Conservation (phyloP, 2,329 filamentous ascomycete species). For the Penicillium sp. region DNA sequence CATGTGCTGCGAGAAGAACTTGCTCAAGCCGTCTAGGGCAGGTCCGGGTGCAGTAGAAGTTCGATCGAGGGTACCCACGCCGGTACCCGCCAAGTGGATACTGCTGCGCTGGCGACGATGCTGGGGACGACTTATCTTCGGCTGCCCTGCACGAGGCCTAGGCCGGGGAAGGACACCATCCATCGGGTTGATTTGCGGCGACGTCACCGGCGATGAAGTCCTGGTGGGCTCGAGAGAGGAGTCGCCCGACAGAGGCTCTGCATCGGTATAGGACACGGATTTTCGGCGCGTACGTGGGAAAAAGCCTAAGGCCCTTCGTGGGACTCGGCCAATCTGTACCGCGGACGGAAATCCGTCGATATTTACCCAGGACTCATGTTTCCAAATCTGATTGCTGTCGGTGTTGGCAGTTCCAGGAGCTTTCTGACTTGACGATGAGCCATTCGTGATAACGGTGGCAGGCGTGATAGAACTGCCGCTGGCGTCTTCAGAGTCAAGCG, state of each 20-base stretch:
- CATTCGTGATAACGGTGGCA: conserved; percentile 5
- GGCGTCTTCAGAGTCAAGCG: conserved; percentile 32
- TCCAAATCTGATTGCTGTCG: conserved; percentile 71
- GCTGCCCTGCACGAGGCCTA: conserved; percentile 32
- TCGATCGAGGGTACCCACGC: conserved; percentile 79
- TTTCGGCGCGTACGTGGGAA: conserved; percentile 91
- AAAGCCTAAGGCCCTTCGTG: conserved; percentile 79
- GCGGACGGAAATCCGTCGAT: conserved; percentile 71
- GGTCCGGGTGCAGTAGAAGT: conserved; percentile 61
- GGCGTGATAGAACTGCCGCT: conserved; percentile 40
- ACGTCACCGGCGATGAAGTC: conserved; percentile 29
- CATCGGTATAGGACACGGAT: conserved; percentile 65
- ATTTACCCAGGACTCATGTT: conserved; percentile 85
- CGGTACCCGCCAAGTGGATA: conserved; percentile 75
- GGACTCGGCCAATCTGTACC: conserved; percentile 83
- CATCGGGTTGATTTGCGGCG: conserved; percentile 31
- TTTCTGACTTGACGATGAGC: neutral
- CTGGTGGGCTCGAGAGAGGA: conserved; percentile 34
- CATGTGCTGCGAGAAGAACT: conserved; percentile 79
- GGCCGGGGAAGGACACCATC: conserved; percentile 29
- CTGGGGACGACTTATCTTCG: conserved; percentile 38
- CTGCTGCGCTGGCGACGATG: conserved; percentile 45
- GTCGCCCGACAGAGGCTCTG: conserved; percentile 48
- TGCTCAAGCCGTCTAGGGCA: conserved; percentile 79
- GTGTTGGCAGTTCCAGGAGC: neutral